phyloP scores from a whole-genome alignment of 805 yeast genomes.

The Sporopachydermia lactativora region DNA sequence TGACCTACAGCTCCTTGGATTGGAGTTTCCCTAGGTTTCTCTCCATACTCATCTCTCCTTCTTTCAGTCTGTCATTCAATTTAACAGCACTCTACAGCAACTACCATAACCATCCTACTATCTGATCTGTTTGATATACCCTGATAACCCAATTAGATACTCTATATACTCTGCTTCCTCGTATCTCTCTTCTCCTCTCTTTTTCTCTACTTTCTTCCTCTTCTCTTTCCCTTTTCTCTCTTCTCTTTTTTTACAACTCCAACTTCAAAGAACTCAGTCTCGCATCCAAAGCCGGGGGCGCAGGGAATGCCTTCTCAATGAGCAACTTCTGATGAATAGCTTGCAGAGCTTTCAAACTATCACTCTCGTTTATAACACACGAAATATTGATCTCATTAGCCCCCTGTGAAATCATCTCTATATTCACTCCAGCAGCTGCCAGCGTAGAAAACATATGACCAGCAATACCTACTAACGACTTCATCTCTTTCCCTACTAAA shows the following conservation, averaged over 20 bases:
- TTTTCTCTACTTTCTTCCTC: too few relatives aligned
- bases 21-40: too few relatives aligned
- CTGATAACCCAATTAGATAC: too few relatives aligned
- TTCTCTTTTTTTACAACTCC: not conserved
- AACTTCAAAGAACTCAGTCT: not conserved
- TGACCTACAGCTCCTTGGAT: too few relatives aligned
- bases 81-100: too few relatives aligned
- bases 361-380: slow-evolving; percentile 78
- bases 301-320: slow-evolving; percentile 24
- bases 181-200: too few relatives aligned
- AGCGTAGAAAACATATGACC: slow-evolving; percentile 92
- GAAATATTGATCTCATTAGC: slow-evolving; percentile 96
- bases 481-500: slow-evolving; percentile 94
- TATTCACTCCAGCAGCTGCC: slow-evolving; percentile 83
- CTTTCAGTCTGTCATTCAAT: too few relatives aligned
- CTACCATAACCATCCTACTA: too few relatives aligned
- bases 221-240: too few relatives aligned
- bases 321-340: slow-evolving; percentile 71
- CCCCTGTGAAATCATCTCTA: slow-evolving; percentile 98
- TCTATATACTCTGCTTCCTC: too few relatives aligned
- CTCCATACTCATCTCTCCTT: too few relatives aligned
- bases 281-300: not conserved
- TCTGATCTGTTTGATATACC: too few relatives aligned
- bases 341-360: slow-evolving; percentile 73
- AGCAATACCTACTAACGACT: slow-evolving; percentile 91